Evolutionary conservation across 345 rosid genomes (phyloP), one percentile per base, ranked within the genome.

Genomic region (Pistacia vera): DNA sequence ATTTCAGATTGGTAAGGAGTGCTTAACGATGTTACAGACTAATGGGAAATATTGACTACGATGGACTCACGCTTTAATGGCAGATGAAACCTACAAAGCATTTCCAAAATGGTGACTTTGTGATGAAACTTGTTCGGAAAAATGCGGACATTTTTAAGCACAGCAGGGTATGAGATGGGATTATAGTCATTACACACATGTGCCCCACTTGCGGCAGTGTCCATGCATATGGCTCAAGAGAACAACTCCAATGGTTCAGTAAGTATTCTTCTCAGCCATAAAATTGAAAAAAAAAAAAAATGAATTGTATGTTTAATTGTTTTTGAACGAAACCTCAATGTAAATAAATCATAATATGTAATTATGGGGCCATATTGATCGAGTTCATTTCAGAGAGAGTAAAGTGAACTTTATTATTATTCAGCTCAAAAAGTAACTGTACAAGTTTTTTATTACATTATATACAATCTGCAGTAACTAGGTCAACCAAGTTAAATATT

Each of bases 11-110:
- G 88, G 88, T 25, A 85, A 85, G 88, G 85, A 20, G 74, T 79
- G 62, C 80, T 81, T 9, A 84, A 86, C 69, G 82, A 81, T 28
- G 36, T 64, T 51, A 66, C 81, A 69, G 78, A 75, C 58, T 2
- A 4, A 5, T 58, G 52, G 88, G 86, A 14, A 55, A 20, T 36
- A 57, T 77, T 64, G 82, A 86, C 72, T 83, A 81, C 66, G 55
- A 59, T 86, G 89, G 89, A 79, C 78, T n/a, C 88, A 87, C 63
- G 88, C 86, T 62, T 73, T 87, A 36, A 83, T 83, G 30, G 83
- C 88, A 11, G 86, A 85, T 68, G 85, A 86, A 52, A 84, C 80
- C 52, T 80, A 77, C 60, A 52, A n/a, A 58, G 73, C 8, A 63
- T 84, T 22, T 63, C 68, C 55, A 1, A 18, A 7, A 78, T 25